Conservation (phyloP, 208 protist genomes). For the Leishmania guyanensis region DNA sequence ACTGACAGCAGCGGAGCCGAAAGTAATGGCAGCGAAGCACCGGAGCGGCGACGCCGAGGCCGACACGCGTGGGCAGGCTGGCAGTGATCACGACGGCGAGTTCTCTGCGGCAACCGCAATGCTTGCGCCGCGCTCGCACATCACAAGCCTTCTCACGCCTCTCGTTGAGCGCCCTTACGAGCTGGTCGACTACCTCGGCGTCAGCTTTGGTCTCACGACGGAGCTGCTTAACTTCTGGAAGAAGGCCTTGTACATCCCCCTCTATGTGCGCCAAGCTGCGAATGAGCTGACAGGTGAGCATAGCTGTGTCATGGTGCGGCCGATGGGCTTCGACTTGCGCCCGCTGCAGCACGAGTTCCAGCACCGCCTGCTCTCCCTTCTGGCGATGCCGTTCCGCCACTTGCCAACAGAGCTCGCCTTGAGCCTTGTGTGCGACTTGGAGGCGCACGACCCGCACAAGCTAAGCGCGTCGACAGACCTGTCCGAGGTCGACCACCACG, state of each 20-base stretch:
- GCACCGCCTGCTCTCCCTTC: constrained; percentile 89
- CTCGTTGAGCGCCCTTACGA: constrained; percentile 71
- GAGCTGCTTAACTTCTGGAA: constrained; percentile 98
- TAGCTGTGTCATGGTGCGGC: constrained; percentile 98
- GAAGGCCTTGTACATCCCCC: constrained; percentile 74
- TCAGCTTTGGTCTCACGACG: constrained; percentile 96
- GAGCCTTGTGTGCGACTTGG: constrained; percentile 73
- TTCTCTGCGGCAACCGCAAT: constrained; percentile 20
- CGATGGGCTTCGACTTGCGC: constrained; percentile 69
- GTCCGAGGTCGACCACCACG: constrained; percentile 30
- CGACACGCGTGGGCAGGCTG: background rate
- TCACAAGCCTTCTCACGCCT: no score
- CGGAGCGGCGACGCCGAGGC: background rate
- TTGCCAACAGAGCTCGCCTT: constrained; percentile 89
- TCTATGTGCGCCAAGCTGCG: constrained; percentile 92
- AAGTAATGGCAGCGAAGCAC: background rate
- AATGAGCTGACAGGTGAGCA: constrained; percentile 99
- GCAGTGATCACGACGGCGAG: constrained; percentile 6
- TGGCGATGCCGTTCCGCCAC: constrained; percentile 92
- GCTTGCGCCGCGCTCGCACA: constrained; percentile 29
- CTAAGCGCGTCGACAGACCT: constrained; percentile 44
- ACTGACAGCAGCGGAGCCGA: constrained; percentile 30
- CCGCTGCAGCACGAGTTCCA: constrained; percentile 90
- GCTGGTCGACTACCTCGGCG: constrained; percentile 97
- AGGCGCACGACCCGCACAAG: constrained; percentile 54